These are phyloP conservation scores for Thermomyces lanuginosus DNA, from an alignment of 2,329 filamentous ascomycete species.

Conservation along the genomic window DNA sequence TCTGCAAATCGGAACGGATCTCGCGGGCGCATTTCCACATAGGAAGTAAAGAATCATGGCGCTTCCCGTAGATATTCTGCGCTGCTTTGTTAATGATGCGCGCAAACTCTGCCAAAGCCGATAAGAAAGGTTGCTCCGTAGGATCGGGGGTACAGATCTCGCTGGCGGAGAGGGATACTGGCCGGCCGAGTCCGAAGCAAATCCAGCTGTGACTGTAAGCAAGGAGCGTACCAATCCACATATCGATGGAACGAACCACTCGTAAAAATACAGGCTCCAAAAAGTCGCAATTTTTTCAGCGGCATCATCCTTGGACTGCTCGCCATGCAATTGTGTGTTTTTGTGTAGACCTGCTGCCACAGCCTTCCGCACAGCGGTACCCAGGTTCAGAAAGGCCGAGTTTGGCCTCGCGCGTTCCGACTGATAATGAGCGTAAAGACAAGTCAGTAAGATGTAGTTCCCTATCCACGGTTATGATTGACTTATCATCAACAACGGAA, in stretches of 20 bases:
- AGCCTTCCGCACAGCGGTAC: constrained; percentile 27
- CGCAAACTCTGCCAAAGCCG: constrained; percentile 21
- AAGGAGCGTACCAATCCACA: not conserved
- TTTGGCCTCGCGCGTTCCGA: constrained; percentile 31
- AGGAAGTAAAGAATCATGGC: constrained; percentile 23
- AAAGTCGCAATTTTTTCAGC: constrained; percentile 24
- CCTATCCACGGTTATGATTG: constrained; percentile 1
- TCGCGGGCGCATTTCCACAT: constrained; percentile 23
- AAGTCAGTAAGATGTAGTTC: constrained; percentile 5
- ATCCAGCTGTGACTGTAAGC: constrained; percentile 21
- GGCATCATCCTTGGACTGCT: constrained; percentile 18
- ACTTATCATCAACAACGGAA: constrained; percentile 33
- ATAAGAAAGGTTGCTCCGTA: constrained; percentile 22
- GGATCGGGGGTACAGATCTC: constrained; percentile 23
- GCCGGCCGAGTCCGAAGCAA: constrained; percentile 29
- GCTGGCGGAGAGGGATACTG: constrained; percentile 23
- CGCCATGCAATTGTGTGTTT: constrained; percentile 17
- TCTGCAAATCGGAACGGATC: constrained; percentile 16
- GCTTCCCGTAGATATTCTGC: constrained; percentile 26
- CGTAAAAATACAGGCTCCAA: constrained; percentile 29
- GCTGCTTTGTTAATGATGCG: constrained; percentile 27
- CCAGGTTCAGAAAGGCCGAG: constrained; percentile 27
- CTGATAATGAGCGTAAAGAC: constrained; percentile 26
- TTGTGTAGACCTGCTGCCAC: constrained; percentile 31
- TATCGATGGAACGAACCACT: constrained; percentile 20